phyloP scores from a whole-genome alignment of 2,329 filamentous ascomycete species.

The Cladophialophora exuberans region DNA sequence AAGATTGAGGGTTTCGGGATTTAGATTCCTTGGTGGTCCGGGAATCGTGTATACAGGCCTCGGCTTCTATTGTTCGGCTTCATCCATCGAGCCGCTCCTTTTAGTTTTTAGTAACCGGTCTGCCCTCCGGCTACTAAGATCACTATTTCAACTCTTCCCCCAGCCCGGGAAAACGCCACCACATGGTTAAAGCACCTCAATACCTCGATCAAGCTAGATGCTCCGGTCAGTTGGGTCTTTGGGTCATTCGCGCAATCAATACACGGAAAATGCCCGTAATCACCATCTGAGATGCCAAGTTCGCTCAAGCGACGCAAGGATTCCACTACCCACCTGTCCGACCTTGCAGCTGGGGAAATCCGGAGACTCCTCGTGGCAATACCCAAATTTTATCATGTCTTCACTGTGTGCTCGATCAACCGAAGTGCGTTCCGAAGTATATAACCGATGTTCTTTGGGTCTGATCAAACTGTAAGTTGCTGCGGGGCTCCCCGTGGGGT shows the following conservation, averaged over 20 bases:
- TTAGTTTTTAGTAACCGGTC: too few species aligned
- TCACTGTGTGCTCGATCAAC: not conserved
- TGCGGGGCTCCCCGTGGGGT: constrained; percentile 7
- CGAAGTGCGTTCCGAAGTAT: not conserved
- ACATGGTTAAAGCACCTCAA: not conserved
- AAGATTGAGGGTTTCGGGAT: not conserved
- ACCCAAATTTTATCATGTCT: not conserved
- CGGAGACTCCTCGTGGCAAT: not conserved
- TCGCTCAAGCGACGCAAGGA: not conserved
- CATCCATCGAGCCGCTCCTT: too few species aligned
- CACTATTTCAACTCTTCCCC: not conserved
- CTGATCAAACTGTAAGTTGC: not conserved
- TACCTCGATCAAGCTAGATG: not conserved
- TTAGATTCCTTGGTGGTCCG: not conserved
- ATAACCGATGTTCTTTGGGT: constrained; percentile 1
- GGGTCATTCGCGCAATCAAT: not conserved
- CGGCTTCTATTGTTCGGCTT: not conserved
- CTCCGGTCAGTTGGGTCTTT: not conserved
- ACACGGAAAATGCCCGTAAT: not conserved
- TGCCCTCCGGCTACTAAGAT: not conserved
- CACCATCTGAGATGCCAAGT: not conserved
- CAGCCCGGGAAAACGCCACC: not conserved
- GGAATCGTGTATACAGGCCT: not conserved
- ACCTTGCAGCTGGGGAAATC: not conserved
- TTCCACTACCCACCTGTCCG: not conserved